phyloP scores from a whole-genome alignment of 345 rosid species.

The Adansonia digitata region DNA sequence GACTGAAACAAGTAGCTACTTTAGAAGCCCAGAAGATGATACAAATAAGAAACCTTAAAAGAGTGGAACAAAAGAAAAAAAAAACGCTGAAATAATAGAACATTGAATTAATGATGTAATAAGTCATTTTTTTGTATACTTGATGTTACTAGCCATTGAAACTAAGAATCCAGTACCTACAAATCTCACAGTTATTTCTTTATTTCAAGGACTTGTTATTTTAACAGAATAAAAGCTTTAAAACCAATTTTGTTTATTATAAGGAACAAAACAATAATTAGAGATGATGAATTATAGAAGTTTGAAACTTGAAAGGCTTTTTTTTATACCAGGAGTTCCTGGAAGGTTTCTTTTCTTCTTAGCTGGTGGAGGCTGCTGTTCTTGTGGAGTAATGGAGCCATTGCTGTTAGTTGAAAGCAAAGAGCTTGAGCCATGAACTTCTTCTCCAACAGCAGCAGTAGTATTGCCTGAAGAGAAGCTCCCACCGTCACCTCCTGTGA shows the following conservation, averaged over 20 bases:
- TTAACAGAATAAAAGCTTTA: not conserved
- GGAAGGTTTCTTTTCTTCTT: slow-evolving; percentile 42
- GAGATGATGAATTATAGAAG: not conserved
- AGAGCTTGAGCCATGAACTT: slow-evolving; percentile 18
- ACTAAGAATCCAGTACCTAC: not conserved
- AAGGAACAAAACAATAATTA: not conserved
- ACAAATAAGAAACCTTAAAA: not conserved
- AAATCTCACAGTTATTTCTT: not conserved
- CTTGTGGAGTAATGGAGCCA: slow-evolving; percentile 22
- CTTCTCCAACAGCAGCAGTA: slow-evolving; percentile 16
- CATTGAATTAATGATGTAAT: not conserved
- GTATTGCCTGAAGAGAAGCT: slow-evolving; percentile 32
- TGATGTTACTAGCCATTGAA: too few species aligned
- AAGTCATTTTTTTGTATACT: too few species aligned
- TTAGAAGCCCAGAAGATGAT: not conserved
- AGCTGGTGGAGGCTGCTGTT: slow-evolving; percentile 12
- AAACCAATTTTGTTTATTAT: not conserved
- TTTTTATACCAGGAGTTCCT: slow-evolving; percentile 35
- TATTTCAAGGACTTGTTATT: not conserved
- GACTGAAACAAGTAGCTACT: not conserved
- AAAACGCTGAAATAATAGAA: not conserved
- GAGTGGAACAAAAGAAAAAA: not conserved
- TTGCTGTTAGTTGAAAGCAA: slow-evolving; percentile 22
- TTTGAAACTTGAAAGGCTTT: too few species aligned
- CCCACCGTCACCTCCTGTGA: slow-evolving; percentile 27